phyloP scores from a whole-genome alignment of 2,329 filamentous ascomycete species.

The Ceratocystis destructans region DNA sequence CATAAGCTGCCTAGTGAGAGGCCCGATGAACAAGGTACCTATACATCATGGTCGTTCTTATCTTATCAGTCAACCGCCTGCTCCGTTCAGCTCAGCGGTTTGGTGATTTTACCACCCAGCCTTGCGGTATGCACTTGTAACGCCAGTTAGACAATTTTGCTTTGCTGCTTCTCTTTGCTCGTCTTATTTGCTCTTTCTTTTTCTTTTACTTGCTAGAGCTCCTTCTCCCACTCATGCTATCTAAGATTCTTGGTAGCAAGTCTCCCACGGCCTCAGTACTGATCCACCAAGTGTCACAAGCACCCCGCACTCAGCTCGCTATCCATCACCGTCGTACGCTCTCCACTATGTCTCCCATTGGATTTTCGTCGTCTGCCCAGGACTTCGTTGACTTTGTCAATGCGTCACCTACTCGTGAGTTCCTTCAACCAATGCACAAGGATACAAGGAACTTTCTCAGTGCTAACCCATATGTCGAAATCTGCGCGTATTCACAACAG shows the following conservation, averaged over 20 bases:
- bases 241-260: conserved; percentile 16
- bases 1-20: background rate
- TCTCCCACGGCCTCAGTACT: conserved; percentile 1
- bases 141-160: background rate
- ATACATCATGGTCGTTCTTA: background rate
- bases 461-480: background rate
- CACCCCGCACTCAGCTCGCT: background rate
- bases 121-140: background rate
- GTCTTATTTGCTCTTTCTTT: background rate
- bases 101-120: background rate
- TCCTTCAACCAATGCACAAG: background rate
- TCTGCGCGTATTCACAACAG: conserved; percentile 32
- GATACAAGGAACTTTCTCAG: background rate
- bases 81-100: background rate
- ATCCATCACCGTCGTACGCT: conserved; percentile 19
- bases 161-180: background rate
- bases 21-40: too few relatives aligned
- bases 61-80: background rate
- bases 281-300: background rate
- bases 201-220: background rate
- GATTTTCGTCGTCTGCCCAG: conserved; percentile 40
- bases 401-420: conserved; percentile 77
- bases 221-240: conserved; percentile 8
- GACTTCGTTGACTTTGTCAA: conserved; percentile 93
- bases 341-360: conserved; percentile 37